phyloP scores from a whole-genome alignment of 768 basidiomycete genomes.

The Boletus reticuloceps region DNA sequence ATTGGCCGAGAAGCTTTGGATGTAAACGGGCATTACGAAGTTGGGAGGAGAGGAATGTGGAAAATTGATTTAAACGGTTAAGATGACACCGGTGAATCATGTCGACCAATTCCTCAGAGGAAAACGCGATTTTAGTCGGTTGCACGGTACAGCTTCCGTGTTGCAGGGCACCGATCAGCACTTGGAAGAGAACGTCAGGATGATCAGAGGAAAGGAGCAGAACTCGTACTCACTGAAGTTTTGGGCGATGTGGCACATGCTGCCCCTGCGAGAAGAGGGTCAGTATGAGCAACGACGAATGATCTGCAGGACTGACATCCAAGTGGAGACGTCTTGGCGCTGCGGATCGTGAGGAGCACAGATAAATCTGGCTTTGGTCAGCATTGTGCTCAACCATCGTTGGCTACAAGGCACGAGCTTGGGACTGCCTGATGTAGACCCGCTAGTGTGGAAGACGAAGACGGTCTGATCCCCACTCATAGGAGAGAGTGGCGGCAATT shows the following conservation, averaged over 20 bases:
- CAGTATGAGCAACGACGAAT: slow-evolving; percentile 23
- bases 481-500: slow-evolving; percentile 44
- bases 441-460: slow-evolving; percentile 79
- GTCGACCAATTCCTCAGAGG: slow-evolving; percentile 64
- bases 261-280: slow-evolving; percentile 55
- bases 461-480: slow-evolving; percentile 41
- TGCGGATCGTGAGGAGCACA: slow-evolving; percentile 45
- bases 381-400: slow-evolving; percentile 60
- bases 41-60: slow-evolving; percentile 63
- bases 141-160: slow-evolving; percentile 73
- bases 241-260: slow-evolving; percentile 82
- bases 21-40: slow-evolving; percentile 58
- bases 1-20: slow-evolving; percentile 56
- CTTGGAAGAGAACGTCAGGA: slow-evolving; percentile 25
- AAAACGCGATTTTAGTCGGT: slow-evolving; percentile 62
- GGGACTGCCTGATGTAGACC: slow-evolving; percentile 81
- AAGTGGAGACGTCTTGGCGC: slow-evolving; percentile 67
- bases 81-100: slow-evolving; percentile 68
- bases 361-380: slow-evolving; percentile 57
- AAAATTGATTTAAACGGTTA: slow-evolving; percentile 76
- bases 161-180: slow-evolving; percentile 70
- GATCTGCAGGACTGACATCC: slow-evolving; percentile 55
- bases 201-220: slow-evolving; percentile 21
- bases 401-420: slow-evolving; percentile 74
- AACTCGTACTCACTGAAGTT: slow-evolving; percentile 57